Evolutionary conservation across 2,329 filamentous ascomycete species (phyloP), one percentile per base, ranked within the genome.

Genomic region (Fusarium musae): DNA sequence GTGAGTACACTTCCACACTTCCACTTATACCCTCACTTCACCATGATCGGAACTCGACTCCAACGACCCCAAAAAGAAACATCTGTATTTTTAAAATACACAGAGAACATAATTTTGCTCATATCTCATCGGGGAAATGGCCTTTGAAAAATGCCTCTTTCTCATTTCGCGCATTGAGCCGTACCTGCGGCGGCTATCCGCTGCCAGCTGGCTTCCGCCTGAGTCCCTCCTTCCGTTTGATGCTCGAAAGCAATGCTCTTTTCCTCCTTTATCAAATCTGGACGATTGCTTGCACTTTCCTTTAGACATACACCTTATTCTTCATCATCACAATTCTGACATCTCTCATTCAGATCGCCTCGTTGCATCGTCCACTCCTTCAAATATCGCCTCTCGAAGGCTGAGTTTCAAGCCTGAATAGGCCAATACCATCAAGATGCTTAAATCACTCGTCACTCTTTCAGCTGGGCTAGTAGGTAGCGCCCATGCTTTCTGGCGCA

Each of bases 401-500:
- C 47, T 40, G 37, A 54, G 66, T 54, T 52, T 72, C 44, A 72
- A 78, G 65, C 66, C 78, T 77, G 69, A 77, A 78, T 75, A 79
- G 69, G 63, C 54, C 42, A 58, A 65, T 59, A 58, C 42, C 70
- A 72, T 37, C 52, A 63, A 58, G 60, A 83, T 84, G 82, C 76
- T 82, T 74, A 82, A 80, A 70, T 78, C 77, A 42, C 59, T 80
- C 40, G 49, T 79, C 68, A 75, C 79, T 70, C 72, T 82, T 52
- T 78, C 80, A 23, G 79, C 78, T 47, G 79, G 79, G 74, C 77
- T 84, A 36, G 71, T 83, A 42, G 79, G 80, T 44, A 75, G 83
- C 64, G 87, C 85, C 52, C 79, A 87, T 75, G 95, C 93, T 67
- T 97, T 97, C 83, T 97, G 93, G 93, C 93, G 95, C 80, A 93